Evolutionary conservation across 257 asterid genomes (phyloP).

Genomic region (Verbascum thapsus): DNA sequence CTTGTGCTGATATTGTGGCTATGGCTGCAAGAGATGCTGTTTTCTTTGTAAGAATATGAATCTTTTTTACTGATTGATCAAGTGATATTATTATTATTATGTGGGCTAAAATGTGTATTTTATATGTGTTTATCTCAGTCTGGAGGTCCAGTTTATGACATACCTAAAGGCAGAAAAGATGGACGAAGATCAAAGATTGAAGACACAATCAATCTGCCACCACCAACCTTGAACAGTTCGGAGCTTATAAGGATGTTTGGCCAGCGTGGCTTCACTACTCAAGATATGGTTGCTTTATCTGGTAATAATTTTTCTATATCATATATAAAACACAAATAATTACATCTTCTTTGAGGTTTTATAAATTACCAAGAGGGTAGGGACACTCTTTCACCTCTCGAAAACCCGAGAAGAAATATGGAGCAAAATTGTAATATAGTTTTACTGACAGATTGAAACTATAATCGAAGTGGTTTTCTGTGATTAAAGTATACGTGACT

Average conservation of each 20-base stretch:
- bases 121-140: slow-evolving; percentile 42
- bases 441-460: too few relatives aligned
- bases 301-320: slow-evolving; percentile 39
- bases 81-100: too few relatives aligned
- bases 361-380: too few relatives aligned
- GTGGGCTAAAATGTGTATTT: too few relatives aligned
- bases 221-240: slow-evolving; percentile 73
- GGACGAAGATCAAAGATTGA: slow-evolving; percentile 78
- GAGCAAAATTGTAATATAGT: too few relatives aligned
- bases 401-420: too few relatives aligned
- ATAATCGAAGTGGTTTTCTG: too few relatives aligned
- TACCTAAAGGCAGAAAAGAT: slow-evolving; percentile 86
- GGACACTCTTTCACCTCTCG: too few relatives aligned
- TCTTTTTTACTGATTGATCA: too few relatives aligned
- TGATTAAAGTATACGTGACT: too few relatives aligned
- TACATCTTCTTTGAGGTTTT: too few relatives aligned
- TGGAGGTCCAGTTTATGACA: slow-evolving; percentile 81
- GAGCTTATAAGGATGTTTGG: slow-evolving; percentile 68
- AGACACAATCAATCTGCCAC: slow-evolving; percentile 83
- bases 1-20: slow-evolving; percentile 91
- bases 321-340: too few relatives aligned
- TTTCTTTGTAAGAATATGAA: slow-evolving; percentile 62
- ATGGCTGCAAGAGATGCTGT: slow-evolving; percentile 94
- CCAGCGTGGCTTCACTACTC: slow-evolving; percentile 74
- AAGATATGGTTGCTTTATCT: slow-evolving; percentile 90